Evolutionary conservation across 192 early-diverging fungal genomes (phyloP).

Genomic region (Chytriomyces sp.): DNA sequence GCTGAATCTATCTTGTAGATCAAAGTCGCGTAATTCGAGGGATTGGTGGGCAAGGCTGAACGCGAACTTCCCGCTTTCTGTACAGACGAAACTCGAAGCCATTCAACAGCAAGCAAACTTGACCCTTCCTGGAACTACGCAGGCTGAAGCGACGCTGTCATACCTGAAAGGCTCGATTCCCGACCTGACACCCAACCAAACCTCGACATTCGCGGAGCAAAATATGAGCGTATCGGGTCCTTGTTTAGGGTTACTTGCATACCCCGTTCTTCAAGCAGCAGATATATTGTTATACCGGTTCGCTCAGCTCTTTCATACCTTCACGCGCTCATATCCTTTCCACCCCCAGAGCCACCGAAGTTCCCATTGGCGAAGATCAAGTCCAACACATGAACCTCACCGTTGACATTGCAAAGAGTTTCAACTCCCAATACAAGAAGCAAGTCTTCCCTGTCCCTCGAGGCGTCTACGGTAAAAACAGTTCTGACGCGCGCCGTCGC

Average conservation of each 20-base stretch:
- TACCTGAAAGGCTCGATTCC: constrained; percentile 10
- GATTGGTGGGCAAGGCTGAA: too few relatives aligned
- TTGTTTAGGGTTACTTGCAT: constrained; percentile 81
- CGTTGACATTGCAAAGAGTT: constrained; percentile 71
- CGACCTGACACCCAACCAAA: constrained; percentile 41
- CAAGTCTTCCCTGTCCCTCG: constrained; percentile 69
- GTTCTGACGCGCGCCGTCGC: not conserved
- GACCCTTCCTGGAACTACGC: constrained; percentile 8
- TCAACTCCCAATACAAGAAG: constrained; percentile 72
- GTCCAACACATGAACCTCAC: constrained; percentile 88
- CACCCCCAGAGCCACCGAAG: constrained; percentile 62
- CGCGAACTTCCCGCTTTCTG: too few relatives aligned
- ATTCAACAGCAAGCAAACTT: constrained; percentile 27
- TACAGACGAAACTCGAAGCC: constrained; percentile 36
- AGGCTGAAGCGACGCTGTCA: constrained; percentile 29
- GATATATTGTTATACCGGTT: constrained; percentile 87
- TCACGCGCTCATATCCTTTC: not conserved
- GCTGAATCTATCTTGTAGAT: too few relatives aligned
- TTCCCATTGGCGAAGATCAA: constrained; percentile 94
- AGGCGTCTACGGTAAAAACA: constrained; percentile 60
- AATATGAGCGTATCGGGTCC: constrained; percentile 35
- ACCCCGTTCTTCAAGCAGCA: constrained; percentile 90
- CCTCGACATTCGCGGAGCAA: not conserved
- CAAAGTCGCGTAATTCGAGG: too few relatives aligned
- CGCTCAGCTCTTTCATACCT: not conserved